A percentile compares a stretch with the other conserved stretches of the same genome.
These are phyloP conservation scores for Backusella circina DNA, from an alignment of 192 early-diverging fungal genomes.

Conservation along the genomic window DNA sequence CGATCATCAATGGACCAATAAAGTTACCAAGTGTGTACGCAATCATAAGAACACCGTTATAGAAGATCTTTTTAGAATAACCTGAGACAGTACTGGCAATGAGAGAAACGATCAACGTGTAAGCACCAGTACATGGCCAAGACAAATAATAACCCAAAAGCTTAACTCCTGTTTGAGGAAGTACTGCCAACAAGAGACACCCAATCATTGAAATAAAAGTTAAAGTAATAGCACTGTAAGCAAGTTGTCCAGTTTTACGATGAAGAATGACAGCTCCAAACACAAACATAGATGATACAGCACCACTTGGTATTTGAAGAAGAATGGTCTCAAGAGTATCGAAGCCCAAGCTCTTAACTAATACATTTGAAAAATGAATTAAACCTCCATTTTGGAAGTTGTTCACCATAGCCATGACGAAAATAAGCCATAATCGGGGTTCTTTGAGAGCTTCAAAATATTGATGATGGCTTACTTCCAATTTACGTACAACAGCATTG, in stretches of 20 bases:
- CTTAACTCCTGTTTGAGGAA: background rate
- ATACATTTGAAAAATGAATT: conserved; percentile 1
- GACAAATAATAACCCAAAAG: conserved; percentile 1
- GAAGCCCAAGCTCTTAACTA: conserved; percentile 17
- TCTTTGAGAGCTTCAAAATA: conserved; percentile 13
- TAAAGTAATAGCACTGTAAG: background rate
- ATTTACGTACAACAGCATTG: conserved; percentile 6
- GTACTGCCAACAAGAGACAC: background rate
- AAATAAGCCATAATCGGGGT: conserved; percentile 6
- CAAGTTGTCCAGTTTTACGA: background rate
- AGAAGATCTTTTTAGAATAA: conserved; percentile 15
- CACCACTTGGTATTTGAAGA: conserved; percentile 12
- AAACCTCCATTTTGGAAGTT: conserved; percentile 14
- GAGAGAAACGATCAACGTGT: background rate
- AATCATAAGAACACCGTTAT: conserved; percentile 1
- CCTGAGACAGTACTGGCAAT: conserved; percentile 1
- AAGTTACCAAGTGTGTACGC: conserved; percentile 16
- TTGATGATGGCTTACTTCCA: conserved; percentile 10
- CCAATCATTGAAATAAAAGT: background rate
- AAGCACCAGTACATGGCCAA: background rate
- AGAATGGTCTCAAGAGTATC: background rate
- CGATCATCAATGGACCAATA: conserved; percentile 11
- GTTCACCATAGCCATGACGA: background rate
- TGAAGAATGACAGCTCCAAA: background rate
- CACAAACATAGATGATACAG: background rate